phyloP scores from a whole-genome alignment of 768 basidiomycete species.

The Boletus sp. region DNA sequence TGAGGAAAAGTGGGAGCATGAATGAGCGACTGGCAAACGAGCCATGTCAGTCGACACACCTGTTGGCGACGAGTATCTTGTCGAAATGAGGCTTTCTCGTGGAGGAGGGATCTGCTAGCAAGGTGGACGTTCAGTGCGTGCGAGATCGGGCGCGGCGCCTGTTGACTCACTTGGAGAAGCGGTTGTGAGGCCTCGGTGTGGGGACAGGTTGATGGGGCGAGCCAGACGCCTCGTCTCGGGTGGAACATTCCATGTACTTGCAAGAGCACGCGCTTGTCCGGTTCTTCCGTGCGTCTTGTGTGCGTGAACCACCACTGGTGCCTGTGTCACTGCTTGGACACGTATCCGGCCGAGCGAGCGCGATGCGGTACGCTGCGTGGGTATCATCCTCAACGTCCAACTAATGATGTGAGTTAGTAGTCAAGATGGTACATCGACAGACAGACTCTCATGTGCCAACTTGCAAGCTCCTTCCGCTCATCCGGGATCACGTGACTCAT shows the following conservation, averaged over 20 bases:
- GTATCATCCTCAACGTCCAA: slow-evolving; percentile 26
- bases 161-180: background rate
- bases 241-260: background rate
- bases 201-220: background rate
- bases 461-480: slow-evolving; percentile 26
- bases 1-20: slow-evolving; percentile 26
- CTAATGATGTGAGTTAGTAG: background rate
- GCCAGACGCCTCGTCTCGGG: background rate
- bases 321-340: slow-evolving; percentile 10
- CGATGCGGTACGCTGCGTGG: slow-evolving; percentile 27
- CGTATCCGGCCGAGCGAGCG: slow-evolving; percentile 26
- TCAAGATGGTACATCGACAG: background rate
- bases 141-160: background rate
- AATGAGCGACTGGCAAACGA: no score
- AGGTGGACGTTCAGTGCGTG: background rate
- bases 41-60: slow-evolving; percentile 37
- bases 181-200: slow-evolving; percentile 18
- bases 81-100: slow-evolving; percentile 62
- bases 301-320: slow-evolving; percentile 3
- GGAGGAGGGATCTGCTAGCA: background rate
- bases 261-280: slow-evolving; percentile 6
- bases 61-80: slow-evolving; percentile 90
- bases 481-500: slow-evolving; percentile 19
- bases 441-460: background rate
- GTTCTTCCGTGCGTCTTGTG: slow-evolving; percentile 8